Base-by-base conservation (phyloP, 495 filamentous ascomycete species). In the Penicillium daleae region DNA sequence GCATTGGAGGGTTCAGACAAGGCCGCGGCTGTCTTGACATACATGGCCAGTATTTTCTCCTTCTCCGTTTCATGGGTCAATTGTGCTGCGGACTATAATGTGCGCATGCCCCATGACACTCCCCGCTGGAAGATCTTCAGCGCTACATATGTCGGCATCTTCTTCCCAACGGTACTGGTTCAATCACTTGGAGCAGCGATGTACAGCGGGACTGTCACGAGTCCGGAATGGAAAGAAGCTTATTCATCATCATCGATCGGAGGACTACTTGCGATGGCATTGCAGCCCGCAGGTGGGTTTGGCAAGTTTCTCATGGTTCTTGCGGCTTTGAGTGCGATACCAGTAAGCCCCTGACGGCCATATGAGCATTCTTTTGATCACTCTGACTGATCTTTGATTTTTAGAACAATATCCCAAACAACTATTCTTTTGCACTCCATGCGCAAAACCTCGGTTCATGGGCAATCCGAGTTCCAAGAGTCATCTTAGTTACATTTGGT, bases 51-150 rank as follows among this genome's bases (percentile, higher is more conserved):
- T 4, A 80, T 90, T 8, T 88, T 80, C 50, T 85, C 86, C 6
- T 90, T 90, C 61, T 85, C 85, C 0, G 85, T 86, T 0, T 87
- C 86, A 0, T 90, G 88, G 87, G 81, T 84, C 3, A 80, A 79
- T 4, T 88, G 85, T 64, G 86, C 87, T 1, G 85, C 87, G 8
- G 88, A 90, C 64, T 90, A 89, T 69, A 88, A 85, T 29, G 86
- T 89, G 8, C 90, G 90, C 63, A 87, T 88, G 66, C 86, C 87
- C 1, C 71, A 73, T 2, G 71, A 69, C 24, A 78, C 78, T 21
- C 77, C 82, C n/a, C 77, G 81, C 6, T 69, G 55, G 26, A 79
- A 80, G 4, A 76, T 90, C 37, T 91, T 90, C 74, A 55, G 84
- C 44, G 85, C 81, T 70, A 88, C 86, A 4, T 90, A 85, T 66